A percentile compares a stretch with the other conserved stretches of the same genome.
Conservation (phyloP, 768 basidiomycete genomes). For the Boletellus emodensis region DNA sequence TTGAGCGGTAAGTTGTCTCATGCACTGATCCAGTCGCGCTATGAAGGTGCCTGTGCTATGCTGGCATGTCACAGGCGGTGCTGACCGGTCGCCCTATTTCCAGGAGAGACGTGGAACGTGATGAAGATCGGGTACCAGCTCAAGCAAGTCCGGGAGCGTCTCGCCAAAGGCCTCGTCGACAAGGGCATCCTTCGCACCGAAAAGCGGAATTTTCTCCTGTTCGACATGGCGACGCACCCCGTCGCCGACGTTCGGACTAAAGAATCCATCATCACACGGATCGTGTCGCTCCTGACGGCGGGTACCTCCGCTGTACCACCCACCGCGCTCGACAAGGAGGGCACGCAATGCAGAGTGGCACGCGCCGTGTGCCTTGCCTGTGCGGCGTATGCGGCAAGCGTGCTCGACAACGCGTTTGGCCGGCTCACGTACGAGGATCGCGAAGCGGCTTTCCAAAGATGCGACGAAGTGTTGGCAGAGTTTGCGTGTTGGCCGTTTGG, state of each 20-base stretch:
- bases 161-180: conserved; percentile 96
- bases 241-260: conserved; percentile 92
- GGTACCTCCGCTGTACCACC: conserved; percentile 78
- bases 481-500: conserved; percentile 91
- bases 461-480: conserved; percentile 91
- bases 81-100: neutral
- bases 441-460: conserved; percentile 88
- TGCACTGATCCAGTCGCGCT: neutral
- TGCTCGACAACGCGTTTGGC: conserved; percentile 91
- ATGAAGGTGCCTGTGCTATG: neutral
- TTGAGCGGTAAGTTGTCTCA: conserved; percentile 63
- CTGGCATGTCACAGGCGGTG: neutral
- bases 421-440: conserved; percentile 88
- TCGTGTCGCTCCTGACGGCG: conserved; percentile 74
- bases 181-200: conserved; percentile 99
- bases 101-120: conserved; percentile 99
- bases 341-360: conserved; percentile 72
- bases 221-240: conserved; percentile 99
- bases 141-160: conserved; percentile 95
- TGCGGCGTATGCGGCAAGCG: conserved; percentile 91
- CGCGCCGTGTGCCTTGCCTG: conserved; percentile 85
- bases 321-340: conserved; percentile 69
- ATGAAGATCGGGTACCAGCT: conserved; percentile 99
- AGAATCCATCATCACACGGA: conserved; percentile 74
- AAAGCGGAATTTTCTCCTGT: conserved; percentile 96